These are phyloP conservation scores for Nidula niveotomentosa DNA, from an alignment of 1,284 basidiomycete species.

Conservation along the genomic window DNA sequence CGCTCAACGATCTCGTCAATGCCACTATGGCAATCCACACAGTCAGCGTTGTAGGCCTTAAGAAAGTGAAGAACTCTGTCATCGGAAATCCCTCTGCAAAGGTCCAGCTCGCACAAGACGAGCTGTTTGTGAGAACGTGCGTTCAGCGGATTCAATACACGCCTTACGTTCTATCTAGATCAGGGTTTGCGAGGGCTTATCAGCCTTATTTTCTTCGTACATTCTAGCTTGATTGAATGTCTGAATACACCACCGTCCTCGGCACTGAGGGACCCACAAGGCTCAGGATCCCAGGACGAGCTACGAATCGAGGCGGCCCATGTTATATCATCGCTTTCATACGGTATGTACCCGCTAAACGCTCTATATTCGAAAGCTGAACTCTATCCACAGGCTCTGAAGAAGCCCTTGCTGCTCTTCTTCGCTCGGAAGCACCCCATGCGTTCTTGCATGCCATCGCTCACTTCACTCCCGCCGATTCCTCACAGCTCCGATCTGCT, in stretches of 20 bases:
- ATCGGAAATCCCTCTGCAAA: constrained; percentile 78
- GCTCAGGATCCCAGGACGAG: constrained; percentile 41
- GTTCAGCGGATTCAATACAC: constrained; percentile 15
- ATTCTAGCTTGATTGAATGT: constrained; percentile 53
- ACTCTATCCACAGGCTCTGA: constrained; percentile 45
- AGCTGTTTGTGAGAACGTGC: constrained; percentile 52
- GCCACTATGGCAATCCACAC: too few relatives aligned
- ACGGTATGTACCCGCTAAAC: constrained; percentile 38
- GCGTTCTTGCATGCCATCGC: constrained; percentile 60
- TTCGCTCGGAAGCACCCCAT: constrained; percentile 52
- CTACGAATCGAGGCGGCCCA: constrained; percentile 69
- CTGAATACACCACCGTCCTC: constrained; percentile 35
- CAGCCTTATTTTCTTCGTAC: background rate
- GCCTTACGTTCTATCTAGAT: too few relatives aligned
- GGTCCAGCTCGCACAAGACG: constrained; percentile 49
- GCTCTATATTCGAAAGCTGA: background rate
- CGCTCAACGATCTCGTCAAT: too few relatives aligned
- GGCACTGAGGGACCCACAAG: constrained; percentile 21
- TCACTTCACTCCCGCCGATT: constrained; percentile 34
- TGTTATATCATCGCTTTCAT: constrained; percentile 69
- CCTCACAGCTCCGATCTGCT: constrained; percentile 47
- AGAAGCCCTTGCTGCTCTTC: constrained; percentile 54
- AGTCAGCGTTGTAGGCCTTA: constrained; percentile 31
- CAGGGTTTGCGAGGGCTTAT: too few relatives aligned
- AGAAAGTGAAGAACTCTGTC: constrained; percentile 67